Base-by-base conservation (phyloP, 208 protist species). In the Wallacemonas sp. region DNA sequence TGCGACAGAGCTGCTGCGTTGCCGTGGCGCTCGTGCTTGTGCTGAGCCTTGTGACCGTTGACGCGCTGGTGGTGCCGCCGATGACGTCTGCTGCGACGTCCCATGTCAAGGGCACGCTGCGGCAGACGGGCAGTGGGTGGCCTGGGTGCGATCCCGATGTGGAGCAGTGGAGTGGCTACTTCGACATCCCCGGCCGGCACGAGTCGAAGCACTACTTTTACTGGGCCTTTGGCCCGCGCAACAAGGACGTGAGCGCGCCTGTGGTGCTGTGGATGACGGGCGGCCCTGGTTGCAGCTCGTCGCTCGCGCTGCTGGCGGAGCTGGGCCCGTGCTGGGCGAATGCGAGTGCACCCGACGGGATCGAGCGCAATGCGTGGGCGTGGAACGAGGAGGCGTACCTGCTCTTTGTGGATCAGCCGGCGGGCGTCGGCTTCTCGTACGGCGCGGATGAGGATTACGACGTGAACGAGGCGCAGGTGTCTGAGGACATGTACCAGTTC, bases 211-310 rank as follows among this genome's bases (percentile, higher is more conserved):
- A 90, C 65, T 89, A 88, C 78, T 98, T 98, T 69, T 98, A 94
- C 79, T 98, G 94, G 94, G 62, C 78, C 41, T 96, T 97, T 69
- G 79, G 78, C 17, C 74, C 80, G 6, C 77, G 85, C 38, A 77
- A 81, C 26, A 48, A 58, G 23, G 72, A 61, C 44, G 78, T 30
- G 19, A 12, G 26, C 17, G 60, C 70, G 38, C 89, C 90, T 11
- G 63, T 96, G 41, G 66, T 98, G 14, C 55, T 97, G 24, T 97
- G 90, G 90, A 74, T 97, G 67, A 96, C 85, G 19, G 95, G 95
- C 39, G 93, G 95, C 24, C 93, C 95, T 5, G 95, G 95, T 46
- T 98, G 92, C 82, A 84, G 77, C 66, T 87, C 80, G 14, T 44
- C 49, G 17, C 46, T 96, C n/a, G 89, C 84, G 3, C 29, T 95